These are phyloP conservation scores for Tribonema minus DNA, from an alignment of 108 stramenopile species.

Conservation along the genomic window DNA sequence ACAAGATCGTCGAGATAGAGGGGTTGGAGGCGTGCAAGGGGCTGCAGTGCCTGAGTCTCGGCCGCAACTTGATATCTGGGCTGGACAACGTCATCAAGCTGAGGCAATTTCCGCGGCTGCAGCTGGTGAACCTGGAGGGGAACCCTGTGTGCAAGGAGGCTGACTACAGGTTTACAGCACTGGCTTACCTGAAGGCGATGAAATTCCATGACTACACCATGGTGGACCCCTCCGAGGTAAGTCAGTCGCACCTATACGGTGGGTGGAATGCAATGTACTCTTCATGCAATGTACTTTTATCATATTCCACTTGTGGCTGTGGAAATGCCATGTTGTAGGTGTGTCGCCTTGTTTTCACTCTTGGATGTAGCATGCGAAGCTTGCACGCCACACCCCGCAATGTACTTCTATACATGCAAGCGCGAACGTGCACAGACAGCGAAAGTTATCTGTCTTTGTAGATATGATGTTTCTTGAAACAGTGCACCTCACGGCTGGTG, in stretches of 20 bases:
- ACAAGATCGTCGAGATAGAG: conserved; percentile 45
- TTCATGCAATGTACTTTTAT: too few species aligned
- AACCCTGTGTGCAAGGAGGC: conserved; percentile 61
- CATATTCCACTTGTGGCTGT: too few species aligned
- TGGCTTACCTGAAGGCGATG: conserved; percentile 58
- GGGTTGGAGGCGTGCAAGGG: conserved; percentile 58
- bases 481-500: too few species aligned
- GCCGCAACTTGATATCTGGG: conserved; percentile 57
- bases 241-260: neutral
- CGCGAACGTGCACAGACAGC: too few species aligned
- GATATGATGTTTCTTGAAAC: too few species aligned
- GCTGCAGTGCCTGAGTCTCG: conserved; percentile 62
- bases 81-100: conserved; percentile 55
- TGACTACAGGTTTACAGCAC: conserved; percentile 58
- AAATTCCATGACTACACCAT: conserved; percentile 58
- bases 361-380: too few species aligned
- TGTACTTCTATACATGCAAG: too few species aligned
- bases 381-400: too few species aligned
- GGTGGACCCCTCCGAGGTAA: conserved; percentile 28
- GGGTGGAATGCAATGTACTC: too few species aligned
- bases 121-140: conserved; percentile 59
- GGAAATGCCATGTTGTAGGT: too few species aligned
- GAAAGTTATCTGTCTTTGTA: too few species aligned
- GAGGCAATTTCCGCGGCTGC: conserved; percentile 52
- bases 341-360: too few species aligned